Base-by-base conservation (phyloP, 257 asterid species). In the Datura wrightii region DNA sequence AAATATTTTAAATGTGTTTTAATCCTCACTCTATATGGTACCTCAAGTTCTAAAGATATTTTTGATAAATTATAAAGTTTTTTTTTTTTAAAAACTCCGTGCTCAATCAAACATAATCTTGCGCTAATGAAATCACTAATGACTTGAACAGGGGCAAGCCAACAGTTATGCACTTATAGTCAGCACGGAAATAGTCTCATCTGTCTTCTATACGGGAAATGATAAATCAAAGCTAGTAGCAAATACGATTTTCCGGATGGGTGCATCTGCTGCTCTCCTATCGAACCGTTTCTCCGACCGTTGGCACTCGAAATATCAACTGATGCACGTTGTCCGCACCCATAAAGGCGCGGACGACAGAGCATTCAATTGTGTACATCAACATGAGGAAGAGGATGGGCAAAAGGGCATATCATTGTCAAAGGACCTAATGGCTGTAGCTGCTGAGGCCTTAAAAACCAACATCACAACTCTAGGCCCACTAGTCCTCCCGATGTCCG, bases 391-490 rank as follows among this genome's bases (percentile, higher is more conserved):
- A 39, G 87, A 84, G 4, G 65, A 87, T 50, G 93, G 97, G 1
- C 91, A 88, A 16, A 91, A 78, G 34, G 98, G 98, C 9, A 83
- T 94, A 15, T 90, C 92, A 16, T 89, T 94, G 76, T 89, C 89
- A 84, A 92, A 89, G 55, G 92, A 93, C 31, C 86, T 87, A 62
- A 85, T 88, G 48, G 97, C 91, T 84, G 76, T 89, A 3, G 96
- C 97, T 8, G 97, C 96, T 0, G 88, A 89, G 66, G 98, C 96
- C 14, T 93, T 93, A 8, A 94, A 91, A 88, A 94, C 94, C 37
- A 92, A 94, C 90, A 83, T 94, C 36, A 90, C 94, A n/a, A 90
- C 93, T 8, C 83, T 93, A 13, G 92, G 95, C 69, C 93, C 98
- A 16, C 84, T 92, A 7, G 95, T 92, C 63, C 92, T 92, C 19